Evolutionary conservation across 495 filamentous ascomycete genomes (phyloP).

Genomic region (Lasiosphaeris hirsuta): DNA sequence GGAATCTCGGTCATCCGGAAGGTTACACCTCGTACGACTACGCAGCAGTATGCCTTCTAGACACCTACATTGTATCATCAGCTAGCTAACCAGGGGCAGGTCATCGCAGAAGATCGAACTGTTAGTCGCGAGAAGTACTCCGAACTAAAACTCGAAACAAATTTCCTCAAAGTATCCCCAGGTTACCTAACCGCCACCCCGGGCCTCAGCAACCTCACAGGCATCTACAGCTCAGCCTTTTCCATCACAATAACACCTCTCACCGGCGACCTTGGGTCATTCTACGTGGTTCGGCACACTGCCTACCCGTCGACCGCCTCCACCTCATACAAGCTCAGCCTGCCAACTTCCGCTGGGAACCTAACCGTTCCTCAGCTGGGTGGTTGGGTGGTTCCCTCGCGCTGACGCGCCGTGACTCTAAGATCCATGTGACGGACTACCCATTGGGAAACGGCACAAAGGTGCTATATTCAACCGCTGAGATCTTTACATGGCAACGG

Average conservation of each 20-base stretch:
- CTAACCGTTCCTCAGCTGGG: conserved; percentile 57
- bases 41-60: conserved; percentile 39
- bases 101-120: conserved; percentile 61
- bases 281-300: conserved; percentile 63
- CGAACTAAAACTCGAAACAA: conserved; percentile 69
- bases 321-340: background rate
- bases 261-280: conserved; percentile 37
- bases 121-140: conserved; percentile 73
- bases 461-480: conserved; percentile 71
- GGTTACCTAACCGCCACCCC: conserved; percentile 59
- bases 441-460: conserved; percentile 54
- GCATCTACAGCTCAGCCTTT: conserved; percentile 44
- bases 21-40: conserved; percentile 78
- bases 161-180: conserved; percentile 68
- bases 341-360: too few species aligned
- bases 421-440: conserved; percentile 71
- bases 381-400: conserved; percentile 57
- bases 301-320: conserved; percentile 41
- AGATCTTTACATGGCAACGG: conserved; percentile 65
- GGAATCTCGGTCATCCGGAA: conserved; percentile 71
- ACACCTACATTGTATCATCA: background rate
- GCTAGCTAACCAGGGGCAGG: conserved; percentile 43
- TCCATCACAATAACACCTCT: conserved; percentile 60
- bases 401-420: conserved; percentile 70
- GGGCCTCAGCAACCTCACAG: conserved; percentile 28